Conservation (phyloP, 768 basidiomycete genomes). For the Tylopilus cervinicoccineus region DNA sequence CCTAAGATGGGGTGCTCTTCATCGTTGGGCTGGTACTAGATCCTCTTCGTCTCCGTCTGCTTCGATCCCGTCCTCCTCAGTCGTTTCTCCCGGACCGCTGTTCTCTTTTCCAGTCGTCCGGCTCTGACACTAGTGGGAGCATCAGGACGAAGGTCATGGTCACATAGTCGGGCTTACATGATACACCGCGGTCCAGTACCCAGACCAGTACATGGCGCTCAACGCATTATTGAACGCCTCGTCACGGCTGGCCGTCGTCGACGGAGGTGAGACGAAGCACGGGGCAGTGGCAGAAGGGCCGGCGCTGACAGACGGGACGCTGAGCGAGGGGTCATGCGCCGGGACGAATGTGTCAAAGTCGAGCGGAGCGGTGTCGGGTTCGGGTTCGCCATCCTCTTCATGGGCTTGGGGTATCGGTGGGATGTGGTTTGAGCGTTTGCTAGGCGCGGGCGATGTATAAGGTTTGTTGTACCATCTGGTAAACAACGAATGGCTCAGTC, state of each 20-base stretch:
- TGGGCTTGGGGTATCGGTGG: neutral
- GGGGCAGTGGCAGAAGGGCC: slow-evolving; percentile 10
- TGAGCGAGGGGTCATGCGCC: slow-evolving; percentile 61
- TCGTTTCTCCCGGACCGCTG: slow-evolving; percentile 25
- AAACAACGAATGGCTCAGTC: neutral
- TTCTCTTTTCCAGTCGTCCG: slow-evolving; percentile 16
- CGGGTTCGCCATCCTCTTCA: slow-evolving; percentile 13
- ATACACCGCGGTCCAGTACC: slow-evolving; percentile 86
- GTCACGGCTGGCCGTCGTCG: slow-evolving; percentile 53
- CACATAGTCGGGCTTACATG: slow-evolving; percentile 47
- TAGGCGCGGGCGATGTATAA: slow-evolving; percentile 15
- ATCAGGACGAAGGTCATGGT: neutral
- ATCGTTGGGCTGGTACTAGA: slow-evolving; percentile 30
- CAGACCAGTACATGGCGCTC: slow-evolving; percentile 81
- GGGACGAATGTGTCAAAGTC: slow-evolving; percentile 72
- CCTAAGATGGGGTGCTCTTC: neutral
- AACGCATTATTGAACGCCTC: slow-evolving; percentile 75
- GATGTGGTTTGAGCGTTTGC: slow-evolving; percentile 2
- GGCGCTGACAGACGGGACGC: slow-evolving; percentile 23
- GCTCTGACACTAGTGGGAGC: slow-evolving; percentile 23
- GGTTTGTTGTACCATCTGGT: slow-evolving; percentile 79
- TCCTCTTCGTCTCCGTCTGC: slow-evolving; percentile 23
- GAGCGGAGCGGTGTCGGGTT: slow-evolving; percentile 55
- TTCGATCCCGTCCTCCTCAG: slow-evolving; percentile 27
- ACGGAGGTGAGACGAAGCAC: slow-evolving; percentile 29